These are phyloP conservation scores for Saturnispora zaruensis DNA, from an alignment of 805 yeast genomes.

Conservation along the genomic window DNA sequence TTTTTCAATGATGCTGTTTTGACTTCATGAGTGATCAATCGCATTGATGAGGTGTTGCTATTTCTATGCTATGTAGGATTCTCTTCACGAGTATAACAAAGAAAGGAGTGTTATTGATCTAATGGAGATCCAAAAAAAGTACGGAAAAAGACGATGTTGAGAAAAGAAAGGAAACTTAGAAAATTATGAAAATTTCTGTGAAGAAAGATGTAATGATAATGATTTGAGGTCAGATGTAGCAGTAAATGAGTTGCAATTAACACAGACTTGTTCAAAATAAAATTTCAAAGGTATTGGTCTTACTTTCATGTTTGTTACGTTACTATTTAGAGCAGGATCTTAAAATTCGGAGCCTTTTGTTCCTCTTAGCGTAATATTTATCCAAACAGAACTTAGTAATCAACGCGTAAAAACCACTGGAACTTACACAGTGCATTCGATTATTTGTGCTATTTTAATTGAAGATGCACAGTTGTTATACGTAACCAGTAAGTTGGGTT, in stretches of 20 bases:
- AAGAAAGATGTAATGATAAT: too few relatives aligned
- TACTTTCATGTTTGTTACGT: not conserved
- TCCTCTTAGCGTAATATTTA: not conserved
- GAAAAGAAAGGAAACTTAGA: not conserved
- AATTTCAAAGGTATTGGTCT: not conserved
- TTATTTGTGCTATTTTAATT: too few relatives aligned
- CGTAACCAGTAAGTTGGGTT: not conserved
- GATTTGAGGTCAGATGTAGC: not conserved
- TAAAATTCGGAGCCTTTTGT: too few relatives aligned
- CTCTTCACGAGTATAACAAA: not conserved
- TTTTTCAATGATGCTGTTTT: constrained; percentile 1
- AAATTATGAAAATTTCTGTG: not conserved
- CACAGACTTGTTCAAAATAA: not conserved
- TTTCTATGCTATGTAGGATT: not conserved
- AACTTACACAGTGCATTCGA: too few relatives aligned
- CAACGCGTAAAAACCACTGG: not conserved
- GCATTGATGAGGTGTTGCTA: not conserved
- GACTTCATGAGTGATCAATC: constrained; percentile 1
- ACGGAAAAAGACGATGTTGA: not conserved
- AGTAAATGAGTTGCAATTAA: not conserved
- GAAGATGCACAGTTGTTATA: too few relatives aligned
- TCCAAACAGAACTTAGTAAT: not conserved
- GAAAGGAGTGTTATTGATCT: not conserved
- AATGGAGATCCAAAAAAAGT: not conserved
- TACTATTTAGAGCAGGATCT: not conserved